These are phyloP conservation scores for Cladobotryum protrusum DNA, from an alignment of 2,329 filamentous ascomycete genomes.

Conservation along the genomic window DNA sequence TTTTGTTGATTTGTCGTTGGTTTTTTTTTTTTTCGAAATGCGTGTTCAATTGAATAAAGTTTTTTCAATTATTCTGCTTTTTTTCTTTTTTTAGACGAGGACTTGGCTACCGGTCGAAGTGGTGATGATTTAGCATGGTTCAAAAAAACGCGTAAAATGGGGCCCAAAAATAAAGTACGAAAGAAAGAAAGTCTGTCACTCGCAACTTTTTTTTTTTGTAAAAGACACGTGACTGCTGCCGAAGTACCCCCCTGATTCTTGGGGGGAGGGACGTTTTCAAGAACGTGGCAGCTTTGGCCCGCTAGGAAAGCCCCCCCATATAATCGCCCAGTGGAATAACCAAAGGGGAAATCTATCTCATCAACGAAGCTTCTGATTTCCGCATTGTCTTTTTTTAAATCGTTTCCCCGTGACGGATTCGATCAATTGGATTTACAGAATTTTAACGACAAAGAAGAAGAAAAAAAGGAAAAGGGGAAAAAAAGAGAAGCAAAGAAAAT, in stretches of 20 bases:
- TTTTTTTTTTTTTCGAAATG: background rate
- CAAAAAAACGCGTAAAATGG: slow-evolving; percentile 6
- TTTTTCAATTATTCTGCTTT: too few species aligned
- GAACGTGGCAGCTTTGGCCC: slow-evolving; percentile 48
- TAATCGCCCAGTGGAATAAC: too few species aligned
- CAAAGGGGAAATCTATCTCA: too few species aligned
- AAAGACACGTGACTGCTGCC: slow-evolving; percentile 31
- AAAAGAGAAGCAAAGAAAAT: slow-evolving; percentile 32
- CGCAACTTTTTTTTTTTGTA: too few species aligned
- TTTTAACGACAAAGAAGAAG: background rate
- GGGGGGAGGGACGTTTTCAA: background rate
- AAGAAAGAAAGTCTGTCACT: background rate
- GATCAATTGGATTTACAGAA: too few species aligned
- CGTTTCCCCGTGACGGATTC: too few species aligned
- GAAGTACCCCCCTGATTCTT: slow-evolving; percentile 30
- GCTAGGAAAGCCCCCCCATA: background rate
- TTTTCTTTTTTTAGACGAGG: too few species aligned
- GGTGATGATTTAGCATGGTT: too few species aligned
- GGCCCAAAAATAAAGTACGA: slow-evolving; percentile 10
- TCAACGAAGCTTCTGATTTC: too few species aligned
- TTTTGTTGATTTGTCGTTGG: background rate
- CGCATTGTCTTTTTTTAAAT: too few species aligned
- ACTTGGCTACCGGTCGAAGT: too few species aligned
- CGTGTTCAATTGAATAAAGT: too few species aligned
- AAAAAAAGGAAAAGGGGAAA: background rate